Base-by-base conservation (phyloP, 805 yeast genomes). In the Schwanniomyces sp. region DNA sequence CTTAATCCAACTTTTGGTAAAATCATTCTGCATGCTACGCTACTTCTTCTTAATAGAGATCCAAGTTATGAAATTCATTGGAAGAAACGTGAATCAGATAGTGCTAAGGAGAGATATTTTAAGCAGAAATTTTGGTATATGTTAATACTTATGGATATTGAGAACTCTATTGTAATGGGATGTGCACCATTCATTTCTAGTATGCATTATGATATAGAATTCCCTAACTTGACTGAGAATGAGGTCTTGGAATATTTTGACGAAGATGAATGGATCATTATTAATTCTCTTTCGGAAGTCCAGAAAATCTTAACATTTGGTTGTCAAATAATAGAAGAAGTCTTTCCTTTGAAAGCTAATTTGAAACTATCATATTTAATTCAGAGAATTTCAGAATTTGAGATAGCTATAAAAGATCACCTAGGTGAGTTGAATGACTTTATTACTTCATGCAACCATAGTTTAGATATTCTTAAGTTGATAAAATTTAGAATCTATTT, bases 11-110 rank as follows among this genome's bases (percentile, higher is more conserved):
- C 29, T 39, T 49, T 45, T 25, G 52, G 56, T 4, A 46, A 54
- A 48, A 54, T 77, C 34, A 61, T 74, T 18, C 75, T 75, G 44
- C 61, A 75, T 58, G 80, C 80, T 3, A 64, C 65, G 50, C 66
- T 75, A 2, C 64, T 77, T 32, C 80, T 80, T 1, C 51, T 77
- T 43, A 72, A 76, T 51, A 55, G 81, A 14, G 81, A 77, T 52
- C 80, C 80, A 4, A 26, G 26, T 7, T 25, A 32, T 16, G n/a
- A 24, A 14, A 12, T 40, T n/a, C n/a, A 34, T 14, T 42, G 27
- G 21, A 14, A 11, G 9, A 14, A 8, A n/a, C 25, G 30, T 21
- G n/a, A 36, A 21, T n/a, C 6, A 21, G 34, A 26, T 9, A 40
- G 25, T 34, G 42, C 29, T 7, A 40, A 46, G 24, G 29, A 26